phyloP scores from a whole-genome alignment of 345 rosid species.

The Durio zibethinus region DNA sequence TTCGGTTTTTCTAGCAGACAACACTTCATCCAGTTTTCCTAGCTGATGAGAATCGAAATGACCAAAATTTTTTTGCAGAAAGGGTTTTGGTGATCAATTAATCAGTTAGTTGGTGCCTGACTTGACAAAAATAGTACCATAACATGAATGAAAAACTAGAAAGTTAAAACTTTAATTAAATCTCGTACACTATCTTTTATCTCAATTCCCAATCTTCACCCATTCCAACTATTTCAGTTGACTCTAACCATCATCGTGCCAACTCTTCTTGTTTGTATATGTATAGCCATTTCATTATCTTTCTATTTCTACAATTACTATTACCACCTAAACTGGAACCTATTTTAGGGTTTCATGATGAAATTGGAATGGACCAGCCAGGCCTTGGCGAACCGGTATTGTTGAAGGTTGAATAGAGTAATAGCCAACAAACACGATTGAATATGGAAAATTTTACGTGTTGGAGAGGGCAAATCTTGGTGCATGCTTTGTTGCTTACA shows the following conservation, averaged over 20 bases:
- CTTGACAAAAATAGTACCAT: neutral
- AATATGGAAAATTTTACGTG: neutral
- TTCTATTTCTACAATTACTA: too few relatives aligned
- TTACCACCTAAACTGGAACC: neutral
- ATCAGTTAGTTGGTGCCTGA: slow-evolving; percentile 2
- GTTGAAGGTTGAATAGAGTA: neutral
- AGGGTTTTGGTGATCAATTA: neutral
- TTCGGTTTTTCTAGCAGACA: too few relatives aligned
- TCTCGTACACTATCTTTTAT: too few relatives aligned
- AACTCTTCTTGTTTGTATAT: neutral
- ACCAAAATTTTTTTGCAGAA: too few relatives aligned
- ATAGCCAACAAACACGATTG: neutral
- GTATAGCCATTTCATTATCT: too few relatives aligned
- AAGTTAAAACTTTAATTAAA: neutral
- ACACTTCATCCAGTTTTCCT: too few relatives aligned
- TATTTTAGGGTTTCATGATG: neutral
- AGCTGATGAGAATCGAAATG: too few relatives aligned
- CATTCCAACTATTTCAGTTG: neutral
- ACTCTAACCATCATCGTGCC: neutral
- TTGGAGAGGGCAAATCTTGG: neutral
- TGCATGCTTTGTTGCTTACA: neutral
- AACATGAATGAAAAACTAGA: neutral
- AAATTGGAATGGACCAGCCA: neutral
- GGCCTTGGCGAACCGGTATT: neutral
- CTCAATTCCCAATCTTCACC: neutral